phyloP scores from a whole-genome alignment of 371 early-diverging fungal genomes.

The Actinomortierella wolfii region DNA sequence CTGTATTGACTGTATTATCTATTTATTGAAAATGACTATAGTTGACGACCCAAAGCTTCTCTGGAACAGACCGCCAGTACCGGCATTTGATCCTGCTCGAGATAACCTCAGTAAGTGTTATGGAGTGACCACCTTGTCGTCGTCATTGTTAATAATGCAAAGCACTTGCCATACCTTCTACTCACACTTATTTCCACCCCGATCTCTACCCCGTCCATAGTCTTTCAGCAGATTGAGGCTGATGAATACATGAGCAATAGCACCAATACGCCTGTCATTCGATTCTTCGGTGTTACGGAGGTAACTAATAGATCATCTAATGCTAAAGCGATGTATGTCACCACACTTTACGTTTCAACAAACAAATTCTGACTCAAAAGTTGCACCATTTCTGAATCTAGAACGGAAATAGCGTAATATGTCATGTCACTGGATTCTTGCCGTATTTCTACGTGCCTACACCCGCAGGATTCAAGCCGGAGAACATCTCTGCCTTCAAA shows the following conservation, averaged over 20 bases:
- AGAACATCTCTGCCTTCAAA: conserved; percentile 61
- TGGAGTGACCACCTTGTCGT: no score
- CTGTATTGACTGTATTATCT: no score
- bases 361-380: neutral
- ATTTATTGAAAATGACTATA: neutral
- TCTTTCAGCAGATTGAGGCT: conserved; percentile 95
- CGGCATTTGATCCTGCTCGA: conserved; percentile 14
- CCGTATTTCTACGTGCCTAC: conserved; percentile 98
- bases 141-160: no score
- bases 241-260: conserved; percentile 73
- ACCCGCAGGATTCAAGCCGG: conserved; percentile 74
- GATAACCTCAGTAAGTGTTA: conserved; percentile 18
- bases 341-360: neutral
- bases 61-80: conserved; percentile 21
- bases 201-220: conserved; percentile 40
- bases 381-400: conserved; percentile 22
- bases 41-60: conserved; percentile 39
- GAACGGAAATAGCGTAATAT: conserved; percentile 85
- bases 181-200: no score
- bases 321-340: no score
- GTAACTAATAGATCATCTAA: conserved; percentile 61
- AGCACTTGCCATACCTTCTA: no score
- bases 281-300: conserved; percentile 90
- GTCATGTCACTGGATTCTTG: conserved; percentile 91
- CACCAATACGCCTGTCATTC: conserved; percentile 61